phyloP scores from a whole-genome alignment of 1,284 basidiomycete genomes.

The Boletus smithii region DNA sequence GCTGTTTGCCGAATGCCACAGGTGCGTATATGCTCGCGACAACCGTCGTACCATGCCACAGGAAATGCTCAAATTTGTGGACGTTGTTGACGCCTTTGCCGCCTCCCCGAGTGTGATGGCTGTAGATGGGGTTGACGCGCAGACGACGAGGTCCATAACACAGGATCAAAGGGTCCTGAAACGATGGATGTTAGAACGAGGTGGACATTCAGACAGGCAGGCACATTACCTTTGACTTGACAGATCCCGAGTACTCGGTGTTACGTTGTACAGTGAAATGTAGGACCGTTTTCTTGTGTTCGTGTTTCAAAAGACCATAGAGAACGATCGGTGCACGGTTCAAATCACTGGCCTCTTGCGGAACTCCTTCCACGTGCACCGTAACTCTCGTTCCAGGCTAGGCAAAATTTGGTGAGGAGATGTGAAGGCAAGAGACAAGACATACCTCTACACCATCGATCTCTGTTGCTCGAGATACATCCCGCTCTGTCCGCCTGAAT shows the following conservation, averaged over 20 bases:
- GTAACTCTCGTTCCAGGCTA: constrained; percentile 82
- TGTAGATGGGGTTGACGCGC: constrained; percentile 84
- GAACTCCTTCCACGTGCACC: constrained; percentile 70
- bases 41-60: constrained; percentile 77
- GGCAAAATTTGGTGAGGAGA: not conserved
- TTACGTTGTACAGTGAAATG: constrained; percentile 95
- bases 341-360: constrained; percentile 45
- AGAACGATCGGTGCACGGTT: constrained; percentile 59
- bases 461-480: constrained; percentile 65
- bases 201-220: too few species aligned
- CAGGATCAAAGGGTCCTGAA: constrained; percentile 81
- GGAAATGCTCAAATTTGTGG: constrained; percentile 95
- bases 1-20: constrained; percentile 83
- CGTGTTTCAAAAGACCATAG: constrained; percentile 88
- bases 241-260: constrained; percentile 87
- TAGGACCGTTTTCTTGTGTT: constrained; percentile 93
- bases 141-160: constrained; percentile 89
- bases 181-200: not conserved
- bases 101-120: constrained; percentile 87
- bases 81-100: constrained; percentile 93
- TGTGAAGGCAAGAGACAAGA: not conserved
- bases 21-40: constrained; percentile 90
- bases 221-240: constrained; percentile 93
- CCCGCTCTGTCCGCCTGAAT: constrained; percentile 81
- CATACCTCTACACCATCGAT: constrained; percentile 62